phyloP scores from a whole-genome alignment of 805 yeast species.

The Yarrowia sp. region DNA sequence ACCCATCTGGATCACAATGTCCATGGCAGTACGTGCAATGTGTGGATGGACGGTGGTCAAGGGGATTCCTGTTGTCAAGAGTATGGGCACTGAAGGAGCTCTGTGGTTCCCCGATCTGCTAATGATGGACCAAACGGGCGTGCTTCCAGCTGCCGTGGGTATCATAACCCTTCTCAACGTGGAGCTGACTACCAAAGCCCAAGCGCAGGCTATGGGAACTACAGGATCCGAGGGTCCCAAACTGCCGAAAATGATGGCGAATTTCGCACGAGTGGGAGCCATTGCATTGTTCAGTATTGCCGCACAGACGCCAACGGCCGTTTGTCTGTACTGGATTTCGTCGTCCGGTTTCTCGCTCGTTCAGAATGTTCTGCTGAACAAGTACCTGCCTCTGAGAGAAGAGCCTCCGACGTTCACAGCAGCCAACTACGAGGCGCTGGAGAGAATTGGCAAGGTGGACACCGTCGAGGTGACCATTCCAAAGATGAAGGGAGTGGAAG shows the following conservation, averaged over 20 bases:
- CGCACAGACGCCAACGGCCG: slow-evolving; percentile 83
- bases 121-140: slow-evolving; percentile 63
- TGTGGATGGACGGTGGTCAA: slow-evolving; percentile 60
- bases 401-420: slow-evolving; percentile 36
- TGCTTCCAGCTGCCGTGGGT: slow-evolving; percentile 77
- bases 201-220: slow-evolving; percentile 25
- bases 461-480: slow-evolving; percentile 2
- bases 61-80: slow-evolving; percentile 48
- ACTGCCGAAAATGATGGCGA: slow-evolving; percentile 56
- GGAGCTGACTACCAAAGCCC: slow-evolving; percentile 75
- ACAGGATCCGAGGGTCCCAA: slow-evolving; percentile 50
- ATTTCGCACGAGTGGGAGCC: slow-evolving; percentile 74
- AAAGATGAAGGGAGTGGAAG: not conserved
- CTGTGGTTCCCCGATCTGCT: slow-evolving; percentile 69
- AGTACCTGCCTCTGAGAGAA: slow-evolving; percentile 61
- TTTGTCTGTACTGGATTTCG: slow-evolving; percentile 88
- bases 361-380: slow-evolving; percentile 77
- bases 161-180: slow-evolving; percentile 73
- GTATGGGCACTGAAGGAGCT: slow-evolving; percentile 58
- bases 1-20: slow-evolving; percentile 85
- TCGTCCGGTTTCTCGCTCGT: slow-evolving; percentile 77
- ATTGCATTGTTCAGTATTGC: slow-evolving; percentile 83
- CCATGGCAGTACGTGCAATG: slow-evolving; percentile 73
- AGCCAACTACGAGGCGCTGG: slow-evolving; percentile 32
- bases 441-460: slow-evolving; percentile 15